Conservation (phyloP, 345 rosid species). For the Lenwebbia sp. region DNA sequence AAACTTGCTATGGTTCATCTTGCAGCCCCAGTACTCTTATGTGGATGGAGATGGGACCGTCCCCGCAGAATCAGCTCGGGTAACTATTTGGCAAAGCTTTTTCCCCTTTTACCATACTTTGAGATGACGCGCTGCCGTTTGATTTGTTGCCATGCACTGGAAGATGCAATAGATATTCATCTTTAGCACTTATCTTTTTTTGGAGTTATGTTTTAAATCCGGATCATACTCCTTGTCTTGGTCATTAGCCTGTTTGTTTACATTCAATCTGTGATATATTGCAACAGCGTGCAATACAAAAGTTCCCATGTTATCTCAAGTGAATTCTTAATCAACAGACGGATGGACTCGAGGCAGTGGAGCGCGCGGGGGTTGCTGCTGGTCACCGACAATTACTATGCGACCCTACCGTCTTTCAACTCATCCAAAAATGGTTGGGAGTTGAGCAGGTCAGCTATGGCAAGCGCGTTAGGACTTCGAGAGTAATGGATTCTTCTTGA, state of each 20-base stretch:
- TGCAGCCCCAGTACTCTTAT: constrained; percentile 63
- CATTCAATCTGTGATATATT: neutral
- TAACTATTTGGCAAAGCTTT: neutral
- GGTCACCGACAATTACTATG: constrained; percentile 53
- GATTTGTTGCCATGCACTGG: neutral
- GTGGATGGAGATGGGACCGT: constrained; percentile 97
- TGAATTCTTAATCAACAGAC: constrained; percentile 22
- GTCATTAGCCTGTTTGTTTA: neutral
- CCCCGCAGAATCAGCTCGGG: constrained; percentile 80
- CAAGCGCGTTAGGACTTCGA: constrained; percentile 23
- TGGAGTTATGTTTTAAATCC: neutral
- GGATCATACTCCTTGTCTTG: neutral
- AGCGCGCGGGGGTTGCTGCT: constrained; percentile 54
- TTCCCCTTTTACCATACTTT: neutral
- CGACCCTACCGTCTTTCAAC: constrained; percentile 39
- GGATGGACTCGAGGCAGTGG: constrained; percentile 48
- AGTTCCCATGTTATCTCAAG: neutral
- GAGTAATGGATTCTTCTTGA: constrained; percentile 30
- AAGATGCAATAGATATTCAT: neutral
- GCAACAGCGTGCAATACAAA: neutral
- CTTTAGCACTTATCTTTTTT: neutral
- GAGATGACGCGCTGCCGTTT: neutral
- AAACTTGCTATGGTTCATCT: neutral
- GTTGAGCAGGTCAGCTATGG: constrained; percentile 24
- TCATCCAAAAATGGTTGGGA: constrained; percentile 62